Evolutionary conservation across 139 green algal genomes (phyloP), one percentile per base, ranked within the genome.

Genomic region (Tetraselmis chui): DNA sequence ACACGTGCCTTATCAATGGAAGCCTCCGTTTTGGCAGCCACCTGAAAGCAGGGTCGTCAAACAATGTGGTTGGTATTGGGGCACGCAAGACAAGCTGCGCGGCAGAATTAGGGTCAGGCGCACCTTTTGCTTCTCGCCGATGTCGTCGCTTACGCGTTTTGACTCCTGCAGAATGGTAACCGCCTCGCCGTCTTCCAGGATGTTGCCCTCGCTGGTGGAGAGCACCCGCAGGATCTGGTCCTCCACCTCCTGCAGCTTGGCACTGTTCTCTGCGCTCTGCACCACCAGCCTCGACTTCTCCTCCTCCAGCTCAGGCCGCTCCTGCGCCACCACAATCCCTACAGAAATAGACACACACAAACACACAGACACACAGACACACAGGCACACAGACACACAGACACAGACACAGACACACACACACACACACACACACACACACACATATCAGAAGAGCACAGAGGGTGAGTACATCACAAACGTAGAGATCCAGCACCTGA

Each of bases 11-110:
- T 84, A 80, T 97, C 93, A 78, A 97, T 97, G 79, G 95, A 91
- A n/a, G 75, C 78, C 88, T 95, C 93, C 1, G 93, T 97, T 59
- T 92, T 88, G 84, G 96, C 92, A 23, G 92, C 90, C 78, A 92
- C 58, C 45, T 67, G 45, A 5, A n/a, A n/a, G n/a, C n/a, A n/a
- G n/a, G n/a, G n/a, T n/a, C n/a, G n/a, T n/a, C n/a, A n/a, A n/a
- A n/a, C n/a, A n/a, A n/a, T n/a, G n/a, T n/a, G n/a, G n/a, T n/a
- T n/a, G n/a, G n/a, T n/a, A n/a, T n/a, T n/a, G n/a, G n/a, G n/a
- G n/a, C n/a, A n/a, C n/a, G n/a, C n/a, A n/a, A n/a, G n/a, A n/a
- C n/a, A n/a, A n/a, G n/a, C n/a, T n/a, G n/a, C n/a, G n/a, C n/a
- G n/a, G n/a, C n/a, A n/a, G n/a, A n/a, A n/a, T n/a, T n/a, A n/a